Evolutionary conservation across 2,329 filamentous ascomycete species (phyloP), one percentile per base, ranked within the genome.

Genomic region (Botrytis sinoallii): DNA sequence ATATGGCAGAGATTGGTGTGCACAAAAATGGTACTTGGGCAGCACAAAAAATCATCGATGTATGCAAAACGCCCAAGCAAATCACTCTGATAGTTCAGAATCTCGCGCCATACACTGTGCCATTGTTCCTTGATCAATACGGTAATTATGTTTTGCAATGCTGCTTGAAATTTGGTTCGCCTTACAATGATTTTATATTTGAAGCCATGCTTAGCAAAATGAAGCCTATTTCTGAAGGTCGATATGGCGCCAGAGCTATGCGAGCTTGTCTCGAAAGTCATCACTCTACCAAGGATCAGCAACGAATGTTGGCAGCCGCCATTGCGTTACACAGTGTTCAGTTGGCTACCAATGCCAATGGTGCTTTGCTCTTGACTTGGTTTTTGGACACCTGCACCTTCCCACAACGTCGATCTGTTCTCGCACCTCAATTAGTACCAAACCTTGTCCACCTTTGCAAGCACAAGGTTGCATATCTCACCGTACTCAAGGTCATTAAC

Each of bases 11-110:
- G 83, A 98, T 98, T 83, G 96, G 96, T 79, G 91, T 98, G 12
- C 96, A 99, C 88, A 99, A 99, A 88, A 99, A 99, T 80, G 96
- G 96, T 76, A 99, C 96, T 1, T 99, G 96, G 96, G 96, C 96
- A 72, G 96, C 96, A 1, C 96, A 99, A 84, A 99, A 98, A 87
- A 98, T 99, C 80, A 98, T 99, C 78, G 95, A 98, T 80, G 94
- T 97, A 10, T 95, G 94, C 82, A 94, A 96, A 84, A 94, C 92
- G 0, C 90, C 92, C 9, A 85, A 86, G 59, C 95, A 98, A 84
- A 95, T 96, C 91, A 85, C 86, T 65, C 85, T 94, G 84, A 95
- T 99, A 80, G 92, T 96, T 42, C 90, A 97, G 76, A 88, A 93
- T 77, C 86, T 98, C 44, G 92, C 92, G 5, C 91, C 94, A 0